Evolutionary conservation across 2,329 filamentous ascomycete genomes (phyloP).

Genomic region (Chaetomiaceae sp.): DNA sequence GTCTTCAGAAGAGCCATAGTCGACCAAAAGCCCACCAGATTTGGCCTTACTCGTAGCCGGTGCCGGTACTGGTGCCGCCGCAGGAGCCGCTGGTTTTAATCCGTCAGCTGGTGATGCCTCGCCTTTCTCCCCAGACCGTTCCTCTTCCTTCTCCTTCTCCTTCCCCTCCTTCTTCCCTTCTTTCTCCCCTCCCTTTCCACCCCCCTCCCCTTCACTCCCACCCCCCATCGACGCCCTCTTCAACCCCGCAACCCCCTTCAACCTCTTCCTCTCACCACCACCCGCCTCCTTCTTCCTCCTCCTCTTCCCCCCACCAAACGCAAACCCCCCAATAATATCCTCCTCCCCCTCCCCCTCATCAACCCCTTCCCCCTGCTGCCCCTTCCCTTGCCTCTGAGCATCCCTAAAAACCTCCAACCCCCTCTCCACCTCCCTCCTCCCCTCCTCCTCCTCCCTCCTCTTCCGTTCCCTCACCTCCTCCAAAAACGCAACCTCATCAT

Average conservation of each 20-base stretch:
- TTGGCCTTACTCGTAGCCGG: slow-evolving; percentile 11
- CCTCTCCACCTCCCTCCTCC: slow-evolving; percentile 53
- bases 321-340: slow-evolving; percentile 32
- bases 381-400: slow-evolving; percentile 37
- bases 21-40: slow-evolving; percentile 21
- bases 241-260: slow-evolving; percentile 25
- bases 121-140: background rate
- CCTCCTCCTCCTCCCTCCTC: slow-evolving; percentile 50
- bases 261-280: slow-evolving; percentile 12
- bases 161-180: slow-evolving; percentile 11
- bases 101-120: background rate
- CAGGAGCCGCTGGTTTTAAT: background rate
- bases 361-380: slow-evolving; percentile 5
- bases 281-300: slow-evolving; percentile 38
- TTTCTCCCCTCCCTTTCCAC: slow-evolving; percentile 14
- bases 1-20: slow-evolving; percentile 26
- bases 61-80: background rate
- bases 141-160: background rate
- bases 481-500: slow-evolving; percentile 74
- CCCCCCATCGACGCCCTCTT: slow-evolving; percentile 12
- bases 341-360: slow-evolving; percentile 18
- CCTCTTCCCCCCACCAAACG: slow-evolving; percentile 30
- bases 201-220: slow-evolving; percentile 22
- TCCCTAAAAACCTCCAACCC: slow-evolving; percentile 53
- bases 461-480: slow-evolving; percentile 51